Evolutionary conservation across 2,329 filamentous ascomycete species (phyloP), one percentile per base, ranked within the genome.

Genomic region (Aspergillus tubingensis): DNA sequence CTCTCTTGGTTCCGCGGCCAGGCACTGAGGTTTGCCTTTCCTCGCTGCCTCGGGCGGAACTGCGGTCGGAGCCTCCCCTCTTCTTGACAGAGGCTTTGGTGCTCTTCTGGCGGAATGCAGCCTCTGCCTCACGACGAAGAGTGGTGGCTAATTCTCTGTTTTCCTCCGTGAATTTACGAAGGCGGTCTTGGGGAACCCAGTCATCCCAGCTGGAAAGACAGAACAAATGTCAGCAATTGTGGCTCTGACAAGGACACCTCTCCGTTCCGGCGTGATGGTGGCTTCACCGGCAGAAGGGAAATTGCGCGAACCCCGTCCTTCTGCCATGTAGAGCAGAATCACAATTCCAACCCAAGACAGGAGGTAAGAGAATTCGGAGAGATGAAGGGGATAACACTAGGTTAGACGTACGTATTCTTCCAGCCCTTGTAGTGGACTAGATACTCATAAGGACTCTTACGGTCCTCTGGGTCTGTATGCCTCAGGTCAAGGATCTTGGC

Each of bases 371-470:
- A 48, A 21, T 43, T 27, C 30, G 27, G 25, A 41, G n/a, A 41
- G 47, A 8, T 19, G 52, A 11, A 17, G 32, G 54, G 55, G 55
- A 59, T 64, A 63, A 30, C 32, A 60, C 64, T 57, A 44, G 67
- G 53, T 32, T 25, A 60, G 61, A 88, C 88, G 80, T 81, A 91
- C 84, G 92, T 97, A 77, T 94, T 93, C 83, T 99, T 99, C 95
- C 95, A 99, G 72, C 95, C 95, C 79, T 98, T 98, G 82, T 99
- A 99, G 79, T 99, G 95, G 58, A 99, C 91, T 73, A 91, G 91
- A 81, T 96, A 99, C 75, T 92, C 87, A 73, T 87, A 92, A 36
- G 89, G 87, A 62, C 88, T 89, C 75, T 87, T 88, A 77, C 90
- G 88, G 72, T 89, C 88, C 48, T 81, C 81, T 6, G 80, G 75